These are phyloP conservation scores for Pseudogymnoascus sp. DNA, from an alignment of 2,329 filamentous ascomycete genomes.

Conservation along the genomic window DNA sequence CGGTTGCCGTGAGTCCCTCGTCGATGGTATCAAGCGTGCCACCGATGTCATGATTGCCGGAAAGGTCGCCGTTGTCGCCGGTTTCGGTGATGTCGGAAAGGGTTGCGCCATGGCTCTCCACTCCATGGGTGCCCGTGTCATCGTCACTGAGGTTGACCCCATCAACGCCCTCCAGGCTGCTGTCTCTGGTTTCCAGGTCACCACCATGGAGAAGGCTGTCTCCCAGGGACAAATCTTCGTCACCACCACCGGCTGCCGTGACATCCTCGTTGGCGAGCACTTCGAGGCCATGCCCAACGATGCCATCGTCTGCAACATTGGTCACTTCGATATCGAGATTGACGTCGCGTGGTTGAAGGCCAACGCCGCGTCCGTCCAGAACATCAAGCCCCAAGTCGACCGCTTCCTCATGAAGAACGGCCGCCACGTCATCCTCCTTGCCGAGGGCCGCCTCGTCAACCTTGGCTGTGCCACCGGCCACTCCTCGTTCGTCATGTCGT, in stretches of 20 bases:
- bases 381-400: slow-evolving; percentile 99
- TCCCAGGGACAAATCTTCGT: slow-evolving; percentile 91
- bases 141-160: slow-evolving; percentile 95
- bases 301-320: slow-evolving; percentile 99
- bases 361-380: slow-evolving; percentile 86
- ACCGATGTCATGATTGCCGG: slow-evolving; percentile 99
- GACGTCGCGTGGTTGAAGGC: slow-evolving; percentile 99
- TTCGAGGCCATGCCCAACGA: slow-evolving; percentile 96
- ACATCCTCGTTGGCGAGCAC: slow-evolving; percentile 86
- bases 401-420: slow-evolving; percentile 90
- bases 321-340: slow-evolving; percentile 99
- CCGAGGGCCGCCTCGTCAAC: slow-evolving; percentile 98
- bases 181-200: slow-evolving; percentile 94
- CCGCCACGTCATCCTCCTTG: slow-evolving; percentile 95
- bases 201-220: slow-evolving; percentile 96
- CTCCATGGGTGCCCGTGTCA: slow-evolving; percentile 93
- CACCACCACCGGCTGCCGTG: slow-evolving; percentile 97
- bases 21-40: slow-evolving; percentile 99
- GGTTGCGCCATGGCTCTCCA: slow-evolving; percentile 92
- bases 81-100: slow-evolving; percentile 99
- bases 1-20: slow-evolving; percentile 96
- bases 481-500: slow-evolving; percentile 99
- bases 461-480: slow-evolving; percentile 97
- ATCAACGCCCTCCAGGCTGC: slow-evolving; percentile 99
- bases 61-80: slow-evolving; percentile 95